Conservation (phyloP, 208 protist genomes). For the Tritrichomonas foetus region DNA sequence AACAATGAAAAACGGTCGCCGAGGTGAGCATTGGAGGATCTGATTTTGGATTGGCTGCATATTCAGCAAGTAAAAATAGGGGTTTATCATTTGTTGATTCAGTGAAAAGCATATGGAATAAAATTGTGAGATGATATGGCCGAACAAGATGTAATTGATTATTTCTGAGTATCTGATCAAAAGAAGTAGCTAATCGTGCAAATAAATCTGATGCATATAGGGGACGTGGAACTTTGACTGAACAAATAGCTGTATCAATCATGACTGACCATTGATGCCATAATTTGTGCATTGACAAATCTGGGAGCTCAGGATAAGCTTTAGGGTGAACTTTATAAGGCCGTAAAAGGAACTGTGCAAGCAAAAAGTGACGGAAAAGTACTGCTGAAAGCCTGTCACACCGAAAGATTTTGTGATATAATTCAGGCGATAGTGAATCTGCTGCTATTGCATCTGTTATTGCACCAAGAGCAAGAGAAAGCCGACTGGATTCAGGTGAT, state of each 20-base stretch:
- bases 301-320: background rate
- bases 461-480: background rate
- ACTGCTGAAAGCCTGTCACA: conserved; percentile 23
- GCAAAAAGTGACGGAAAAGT: background rate
- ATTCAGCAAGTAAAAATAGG: background rate
- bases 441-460: conserved; percentile 27
- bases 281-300: conserved; percentile 25
- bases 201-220: background rate
- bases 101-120: conserved; percentile 14
- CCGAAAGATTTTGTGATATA: conserved; percentile 19
- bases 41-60: background rate
- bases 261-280: background rate
- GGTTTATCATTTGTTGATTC: background rate
- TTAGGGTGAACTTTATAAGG: background rate
- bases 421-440: background rate
- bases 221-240: background rate
- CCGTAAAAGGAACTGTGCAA: background rate
- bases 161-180: background rate
- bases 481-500: background rate
- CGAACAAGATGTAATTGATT: background rate
- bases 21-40: background rate
- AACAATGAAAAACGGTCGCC: background rate
- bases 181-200: background rate
- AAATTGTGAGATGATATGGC: background rate
- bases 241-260: background rate